phyloP scores from a whole-genome alignment of 176 grass and related monocot species.

The Rhynchospora pubera region DNA sequence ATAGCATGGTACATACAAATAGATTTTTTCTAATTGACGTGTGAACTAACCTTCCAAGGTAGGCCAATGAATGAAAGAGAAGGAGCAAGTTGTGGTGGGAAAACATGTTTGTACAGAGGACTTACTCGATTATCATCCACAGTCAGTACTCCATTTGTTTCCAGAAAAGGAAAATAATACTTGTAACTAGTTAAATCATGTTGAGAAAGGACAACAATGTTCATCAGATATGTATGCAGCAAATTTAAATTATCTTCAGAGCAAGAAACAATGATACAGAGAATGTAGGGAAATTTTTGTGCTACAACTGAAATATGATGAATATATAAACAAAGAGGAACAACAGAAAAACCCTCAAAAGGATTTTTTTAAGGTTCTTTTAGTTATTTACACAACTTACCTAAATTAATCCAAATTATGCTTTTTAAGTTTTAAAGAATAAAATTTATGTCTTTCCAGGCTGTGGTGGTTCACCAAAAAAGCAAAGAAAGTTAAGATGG shows the following conservation, averaged over 20 bases:
- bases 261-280: background rate
- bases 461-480: background rate
- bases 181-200: slow-evolving; percentile 33
- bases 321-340: background rate
- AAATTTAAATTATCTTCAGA: background rate
- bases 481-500: background rate
- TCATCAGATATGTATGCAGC: background rate
- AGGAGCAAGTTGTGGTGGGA: slow-evolving; percentile 40
- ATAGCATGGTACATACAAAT: background rate
- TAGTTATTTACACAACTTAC: background rate
- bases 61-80: slow-evolving; percentile 54
- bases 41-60: slow-evolving; percentile 40
- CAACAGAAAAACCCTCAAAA: background rate
- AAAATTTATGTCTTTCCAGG: background rate
- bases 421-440: background rate
- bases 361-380: background rate
- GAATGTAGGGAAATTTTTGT: background rate
- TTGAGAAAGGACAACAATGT: background rate
- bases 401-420: background rate
- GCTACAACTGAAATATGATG: background rate
- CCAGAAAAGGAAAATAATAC: slow-evolving; percentile 39
- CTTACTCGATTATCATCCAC: slow-evolving; percentile 53
- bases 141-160: background rate
- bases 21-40: background rate
- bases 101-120: slow-evolving; percentile 66